phyloP scores from a whole-genome alignment of 257 asterid species.

The Cordia subcordata region DNA sequence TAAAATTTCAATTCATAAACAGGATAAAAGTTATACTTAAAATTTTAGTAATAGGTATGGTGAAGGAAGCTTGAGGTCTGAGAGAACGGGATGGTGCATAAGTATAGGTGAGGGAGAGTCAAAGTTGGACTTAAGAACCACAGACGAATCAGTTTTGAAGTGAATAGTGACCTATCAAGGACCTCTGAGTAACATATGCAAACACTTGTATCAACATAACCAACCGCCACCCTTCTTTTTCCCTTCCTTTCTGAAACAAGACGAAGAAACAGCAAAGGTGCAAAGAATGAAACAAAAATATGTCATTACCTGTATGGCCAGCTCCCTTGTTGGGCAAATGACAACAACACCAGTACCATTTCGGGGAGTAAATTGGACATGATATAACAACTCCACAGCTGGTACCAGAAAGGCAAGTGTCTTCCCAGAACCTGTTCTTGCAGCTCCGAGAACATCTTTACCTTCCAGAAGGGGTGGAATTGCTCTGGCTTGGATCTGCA shows the following conservation, averaged over 20 bases:
- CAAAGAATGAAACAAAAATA: background rate
- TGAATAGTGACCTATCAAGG: no score
- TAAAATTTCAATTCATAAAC: background rate
- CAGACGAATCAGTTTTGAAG: no score
- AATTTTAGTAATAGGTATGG: background rate
- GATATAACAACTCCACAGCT: conserved; percentile 71
- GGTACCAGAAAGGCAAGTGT: conserved; percentile 92
- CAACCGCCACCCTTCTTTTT: no score
- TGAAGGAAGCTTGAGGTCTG: background rate
- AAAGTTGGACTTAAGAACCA: no score
- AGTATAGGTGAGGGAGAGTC: no score
- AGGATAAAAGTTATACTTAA: background rate
- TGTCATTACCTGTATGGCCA: conserved; percentile 74
- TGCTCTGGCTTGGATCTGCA: conserved; percentile 89
- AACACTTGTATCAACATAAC: no score
- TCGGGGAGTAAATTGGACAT: conserved; percentile 51
- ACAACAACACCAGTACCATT: conserved; percentile 89
- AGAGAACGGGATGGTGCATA: no score
- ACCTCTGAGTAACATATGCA: no score
- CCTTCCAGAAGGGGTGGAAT: conserved; percentile 86
- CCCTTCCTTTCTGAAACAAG: no score
- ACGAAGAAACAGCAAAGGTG: background rate
- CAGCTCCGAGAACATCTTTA: conserved; percentile 94
- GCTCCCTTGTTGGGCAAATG: conserved; percentile 97
- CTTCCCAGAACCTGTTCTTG: conserved; percentile 98